Evolutionary conservation across 768 basidiomycete species (phyloP), one percentile per base, ranked within the genome.

Genomic region (Russula earlei): DNA sequence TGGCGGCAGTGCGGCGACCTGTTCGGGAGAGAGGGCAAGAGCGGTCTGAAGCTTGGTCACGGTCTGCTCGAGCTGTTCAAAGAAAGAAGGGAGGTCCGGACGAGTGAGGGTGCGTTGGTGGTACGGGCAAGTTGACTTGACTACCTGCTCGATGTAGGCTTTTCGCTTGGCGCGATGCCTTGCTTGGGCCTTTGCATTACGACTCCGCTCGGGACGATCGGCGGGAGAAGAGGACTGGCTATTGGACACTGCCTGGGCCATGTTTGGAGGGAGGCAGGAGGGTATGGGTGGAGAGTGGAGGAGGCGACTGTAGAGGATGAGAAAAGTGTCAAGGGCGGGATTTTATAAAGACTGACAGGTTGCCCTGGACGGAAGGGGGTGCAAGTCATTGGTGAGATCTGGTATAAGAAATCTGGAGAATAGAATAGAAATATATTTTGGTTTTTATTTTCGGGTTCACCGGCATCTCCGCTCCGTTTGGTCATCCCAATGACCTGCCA

Each of bases 91-190:
- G 8, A 9, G 2, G 20, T 52, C 29, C 29, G 3, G 29, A 5
- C 29, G 29, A 5, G 10, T 10, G 5, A 31, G 7, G 29, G 29
- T 31, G 29, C 29, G 12, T 38, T 38, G 36, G 46, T 15, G 17
- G 46, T 49, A 46, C 42, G 45, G 10, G 31, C 11, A 45, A 3
- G 10, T 4, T 25, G 44, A 11, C 4, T 15, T 12, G 5, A 5
- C 22, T 51, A 88, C 89, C 78, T 90, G 87, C 63, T 91, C 88
- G 66, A 92, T 91, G 75, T 92, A 92, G 11, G 90, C 90, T 74
- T 92, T 92, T 71, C 90, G 79, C 70, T 92, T 92, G 68, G 89
- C 90, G 58, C 90, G 82, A 75, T 92, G 90, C 64, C 90, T 76
- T 34, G 90, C 90, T 73, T 92, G 90, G 10, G 90, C 90, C 71